Conservation (phyloP, 2,329 filamentous ascomycete genomes). For the Erysiphe pulchra region DNA sequence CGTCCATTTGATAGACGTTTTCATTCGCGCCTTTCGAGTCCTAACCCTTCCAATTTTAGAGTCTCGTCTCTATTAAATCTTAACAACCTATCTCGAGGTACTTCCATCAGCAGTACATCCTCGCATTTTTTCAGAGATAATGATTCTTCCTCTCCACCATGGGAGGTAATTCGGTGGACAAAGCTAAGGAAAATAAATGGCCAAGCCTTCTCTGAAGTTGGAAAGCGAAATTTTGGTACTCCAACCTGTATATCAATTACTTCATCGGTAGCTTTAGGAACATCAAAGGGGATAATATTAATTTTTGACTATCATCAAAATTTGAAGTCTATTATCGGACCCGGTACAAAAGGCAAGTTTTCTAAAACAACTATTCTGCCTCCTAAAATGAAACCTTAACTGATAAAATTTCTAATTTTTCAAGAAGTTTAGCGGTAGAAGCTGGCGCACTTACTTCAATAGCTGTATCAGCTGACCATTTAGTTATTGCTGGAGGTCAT, state of each 20-base stretch:
- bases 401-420: conserved; percentile 2
- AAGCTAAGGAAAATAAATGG: conserved; percentile 70
- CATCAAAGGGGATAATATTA: conserved; percentile 78
- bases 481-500: conserved; percentile 75
- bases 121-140: conserved; percentile 32
- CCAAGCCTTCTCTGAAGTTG: conserved; percentile 78
- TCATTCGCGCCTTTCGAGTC: conserved; percentile 49
- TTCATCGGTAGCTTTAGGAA: conserved; percentile 70
- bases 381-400: background rate
- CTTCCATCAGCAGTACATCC: conserved; percentile 49
- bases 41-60: conserved; percentile 31
- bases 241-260: conserved; percentile 79
- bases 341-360: conserved; percentile 57
- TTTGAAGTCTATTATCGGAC: conserved; percentile 77
- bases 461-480: conserved; percentile 80
- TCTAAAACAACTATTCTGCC: background rate
- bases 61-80: conserved; percentile 38
- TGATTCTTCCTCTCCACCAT: conserved; percentile 55
- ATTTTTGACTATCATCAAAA: conserved; percentile 97
- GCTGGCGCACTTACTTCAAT: conserved; percentile 69
- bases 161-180: conserved; percentile 95
- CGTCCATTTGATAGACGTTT: conserved; percentile 89
- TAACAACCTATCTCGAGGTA: conserved; percentile 52
- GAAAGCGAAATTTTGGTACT: conserved; percentile 73
- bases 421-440: conserved; percentile 44